Conservation (phyloP, 257 asterid species). For the Mentha longifolia region DNA sequence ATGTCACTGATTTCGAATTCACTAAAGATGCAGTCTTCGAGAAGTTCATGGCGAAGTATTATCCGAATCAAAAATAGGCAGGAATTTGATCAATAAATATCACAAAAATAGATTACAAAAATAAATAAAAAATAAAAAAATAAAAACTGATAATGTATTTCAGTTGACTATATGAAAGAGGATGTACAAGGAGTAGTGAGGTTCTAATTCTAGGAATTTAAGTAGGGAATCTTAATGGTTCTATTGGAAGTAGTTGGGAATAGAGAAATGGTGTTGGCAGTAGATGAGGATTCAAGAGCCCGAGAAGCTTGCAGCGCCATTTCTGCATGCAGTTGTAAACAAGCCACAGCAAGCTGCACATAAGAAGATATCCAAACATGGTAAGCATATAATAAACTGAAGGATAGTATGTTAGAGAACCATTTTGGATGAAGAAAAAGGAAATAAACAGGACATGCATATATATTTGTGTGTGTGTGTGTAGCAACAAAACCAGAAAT, state of each 20-base stretch:
- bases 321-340: constrained; percentile 92
- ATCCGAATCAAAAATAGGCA: too few relatives aligned
- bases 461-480: not conserved
- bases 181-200: constrained; percentile 17
- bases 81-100: not conserved
- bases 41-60: too few relatives aligned
- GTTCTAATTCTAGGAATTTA: constrained; percentile 25
- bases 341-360: constrained; percentile 84
- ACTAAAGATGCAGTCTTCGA: too few relatives aligned
- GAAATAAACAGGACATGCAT: too few relatives aligned
- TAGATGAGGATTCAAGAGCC: constrained; percentile 57
- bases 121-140: too few relatives aligned
- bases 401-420: too few relatives aligned
- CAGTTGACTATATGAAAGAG: not conserved
- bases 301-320: constrained; percentile 91
- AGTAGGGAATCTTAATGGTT: constrained; percentile 57
- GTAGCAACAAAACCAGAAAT: not conserved
- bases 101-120: not conserved
- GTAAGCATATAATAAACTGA: not conserved
- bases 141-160: not conserved
- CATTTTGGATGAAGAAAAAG: too few relatives aligned
- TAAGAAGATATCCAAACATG: constrained; percentile 1
- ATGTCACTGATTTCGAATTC: too few relatives aligned
- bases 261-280: constrained; percentile 45
- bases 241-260: constrained; percentile 46